These are phyloP conservation scores for Boletus sp. DNA, from an alignment of 1,284 basidiomycete genomes.

Conservation along the genomic window DNA sequence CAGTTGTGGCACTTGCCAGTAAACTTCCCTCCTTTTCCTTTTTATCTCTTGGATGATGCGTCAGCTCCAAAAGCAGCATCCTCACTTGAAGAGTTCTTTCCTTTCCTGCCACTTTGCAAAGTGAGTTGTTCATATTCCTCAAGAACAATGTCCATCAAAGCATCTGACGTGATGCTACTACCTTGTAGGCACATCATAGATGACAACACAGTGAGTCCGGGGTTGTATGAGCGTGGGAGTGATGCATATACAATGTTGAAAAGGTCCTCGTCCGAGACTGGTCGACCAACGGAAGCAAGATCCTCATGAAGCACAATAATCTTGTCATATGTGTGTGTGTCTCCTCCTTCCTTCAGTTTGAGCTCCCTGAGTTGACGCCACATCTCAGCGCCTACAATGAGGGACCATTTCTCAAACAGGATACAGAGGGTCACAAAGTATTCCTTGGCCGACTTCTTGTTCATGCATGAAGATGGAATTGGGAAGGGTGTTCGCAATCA, in stretches of 20 bases:
- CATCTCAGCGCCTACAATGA: not conserved
- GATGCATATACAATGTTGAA: slow-evolving; percentile 1
- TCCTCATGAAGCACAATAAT: not conserved
- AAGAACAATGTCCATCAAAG: not conserved
- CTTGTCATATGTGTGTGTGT: not conserved
- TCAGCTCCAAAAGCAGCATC: not conserved
- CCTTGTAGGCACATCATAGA: not conserved
- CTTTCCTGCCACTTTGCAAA: not conserved
- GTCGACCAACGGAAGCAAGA: not conserved
- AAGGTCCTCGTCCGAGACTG: not conserved
- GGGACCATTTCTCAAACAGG: not conserved
- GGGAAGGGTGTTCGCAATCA: not conserved
- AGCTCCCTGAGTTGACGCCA: not conserved
- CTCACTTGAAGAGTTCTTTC: not conserved
- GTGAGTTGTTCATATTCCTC: not conserved
- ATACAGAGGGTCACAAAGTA: not conserved
- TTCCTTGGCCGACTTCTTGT: too few relatives aligned
- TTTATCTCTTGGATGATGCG: not conserved
- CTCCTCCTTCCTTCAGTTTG: not conserved
- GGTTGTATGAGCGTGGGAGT: not conserved
- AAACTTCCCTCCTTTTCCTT: not conserved
- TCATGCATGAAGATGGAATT: too few relatives aligned
- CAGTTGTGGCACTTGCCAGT: slow-evolving; percentile 6
- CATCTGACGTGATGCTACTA: not conserved
- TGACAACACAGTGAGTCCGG: not conserved